Conservation (phyloP, 192 early-diverging fungal genomes). For the Rhizoclosmatium sp. region DNA sequence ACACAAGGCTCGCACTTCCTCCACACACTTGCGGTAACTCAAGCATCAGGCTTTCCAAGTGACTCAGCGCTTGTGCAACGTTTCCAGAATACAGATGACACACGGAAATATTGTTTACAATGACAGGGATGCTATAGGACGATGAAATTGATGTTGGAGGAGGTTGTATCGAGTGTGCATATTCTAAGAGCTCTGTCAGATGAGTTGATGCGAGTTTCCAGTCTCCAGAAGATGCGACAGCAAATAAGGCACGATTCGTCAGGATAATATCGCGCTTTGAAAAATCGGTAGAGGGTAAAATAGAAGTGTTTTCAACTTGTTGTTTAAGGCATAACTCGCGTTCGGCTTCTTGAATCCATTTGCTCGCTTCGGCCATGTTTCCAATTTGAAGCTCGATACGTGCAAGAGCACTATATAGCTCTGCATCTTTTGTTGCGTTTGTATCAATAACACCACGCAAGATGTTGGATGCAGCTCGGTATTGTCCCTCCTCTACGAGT, state of each 20-base stretch:
- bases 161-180: not conserved
- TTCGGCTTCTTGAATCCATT: not conserved
- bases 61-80: slow-evolving; percentile 45
- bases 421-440: slow-evolving; percentile 5
- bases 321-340: not conserved
- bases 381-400: slow-evolving; percentile 52
- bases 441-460: slow-evolving; percentile 12
- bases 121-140: not conserved
- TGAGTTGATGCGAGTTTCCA: slow-evolving; percentile 20
- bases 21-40: slow-evolving; percentile 42
- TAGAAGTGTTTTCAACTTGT: not conserved
- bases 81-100: slow-evolving; percentile 55
- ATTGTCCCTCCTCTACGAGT: slow-evolving; percentile 43
- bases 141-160: not conserved
- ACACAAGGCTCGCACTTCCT: slow-evolving; percentile 39
- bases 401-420: slow-evolving; percentile 41
- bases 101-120: slow-evolving; percentile 58
- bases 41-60: slow-evolving; percentile 48
- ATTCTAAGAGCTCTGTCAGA: slow-evolving; percentile 44
- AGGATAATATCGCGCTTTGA: slow-evolving; percentile 33
- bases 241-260: slow-evolving; percentile 41
- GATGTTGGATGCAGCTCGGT: slow-evolving; percentile 34
- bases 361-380: slow-evolving; percentile 33
- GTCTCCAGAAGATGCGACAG: slow-evolving; percentile 38
- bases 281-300: not conserved